These are phyloP conservation scores for Xylaria scruposa DNA, from an alignment of 495 filamentous ascomycete genomes.

Conservation along the genomic window DNA sequence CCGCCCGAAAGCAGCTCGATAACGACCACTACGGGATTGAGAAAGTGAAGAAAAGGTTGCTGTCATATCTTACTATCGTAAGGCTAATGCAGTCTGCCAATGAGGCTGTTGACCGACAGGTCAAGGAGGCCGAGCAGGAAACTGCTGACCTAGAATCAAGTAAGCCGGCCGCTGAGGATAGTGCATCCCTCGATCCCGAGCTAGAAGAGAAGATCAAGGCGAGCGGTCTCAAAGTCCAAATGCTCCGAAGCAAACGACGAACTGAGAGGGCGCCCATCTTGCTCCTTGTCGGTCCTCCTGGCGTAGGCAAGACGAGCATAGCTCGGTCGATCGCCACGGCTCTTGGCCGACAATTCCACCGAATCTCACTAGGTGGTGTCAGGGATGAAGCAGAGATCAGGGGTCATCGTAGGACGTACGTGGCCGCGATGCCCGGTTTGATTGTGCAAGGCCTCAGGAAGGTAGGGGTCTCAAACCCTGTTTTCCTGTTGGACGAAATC, in stretches of 20 bases:
- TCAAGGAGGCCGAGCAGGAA: constrained; percentile 69
- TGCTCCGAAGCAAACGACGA: constrained; percentile 75
- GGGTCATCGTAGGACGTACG: constrained; percentile 94
- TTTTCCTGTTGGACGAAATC: constrained; percentile 97
- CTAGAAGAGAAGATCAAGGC: constrained; percentile 53
- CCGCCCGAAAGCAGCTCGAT: constrained; percentile 88
- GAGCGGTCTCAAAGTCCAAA: constrained; percentile 65
- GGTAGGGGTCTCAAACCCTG: constrained; percentile 93
- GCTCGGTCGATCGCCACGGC: constrained; percentile 93
- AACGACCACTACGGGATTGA: constrained; percentile 97
- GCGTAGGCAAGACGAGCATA: constrained; percentile 94
- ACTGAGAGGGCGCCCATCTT: constrained; percentile 96
- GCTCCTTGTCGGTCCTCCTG: constrained; percentile 91
- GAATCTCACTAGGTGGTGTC: constrained; percentile 96
- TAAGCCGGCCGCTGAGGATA: constrained; percentile 39
- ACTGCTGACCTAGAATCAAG: constrained; percentile 52
- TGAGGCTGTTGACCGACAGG: constrained; percentile 75
- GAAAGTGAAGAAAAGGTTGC: constrained; percentile 93
- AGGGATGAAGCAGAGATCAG: constrained; percentile 96
- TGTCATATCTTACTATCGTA: constrained; percentile 96
- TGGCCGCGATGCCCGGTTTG: constrained; percentile 96
- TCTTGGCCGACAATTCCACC: constrained; percentile 93
- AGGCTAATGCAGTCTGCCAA: constrained; percentile 92
- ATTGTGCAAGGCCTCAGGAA: constrained; percentile 96
- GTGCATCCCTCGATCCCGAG: constrained; percentile 37